Evolutionary conservation across 805 yeast genomes (phyloP).

Genomic region (Danielia reshetovae): DNA sequence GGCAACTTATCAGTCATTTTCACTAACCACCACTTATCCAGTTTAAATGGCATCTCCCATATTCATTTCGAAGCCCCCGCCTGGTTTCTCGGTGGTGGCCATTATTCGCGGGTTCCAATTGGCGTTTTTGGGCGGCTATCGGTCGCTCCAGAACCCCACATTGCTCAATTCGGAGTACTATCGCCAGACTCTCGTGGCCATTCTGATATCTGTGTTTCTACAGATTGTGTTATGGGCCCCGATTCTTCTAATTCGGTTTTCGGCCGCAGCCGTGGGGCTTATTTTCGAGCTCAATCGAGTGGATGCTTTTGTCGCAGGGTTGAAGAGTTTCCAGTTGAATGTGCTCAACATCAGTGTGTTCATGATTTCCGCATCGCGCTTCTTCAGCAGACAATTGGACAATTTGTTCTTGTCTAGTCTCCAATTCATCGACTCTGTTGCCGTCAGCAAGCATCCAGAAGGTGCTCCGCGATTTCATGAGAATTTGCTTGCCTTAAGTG

Average conservation of each 20-base stretch:
- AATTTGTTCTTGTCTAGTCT: conserved; percentile 36
- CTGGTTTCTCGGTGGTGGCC: conserved; percentile 47
- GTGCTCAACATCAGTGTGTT: conserved; percentile 41
- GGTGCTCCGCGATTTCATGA: conserved; percentile 9
- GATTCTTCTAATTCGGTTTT: conserved; percentile 14
- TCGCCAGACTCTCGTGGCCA: conserved; percentile 29
- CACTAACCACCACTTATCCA: no score
- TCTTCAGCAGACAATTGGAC: conserved; percentile 37
- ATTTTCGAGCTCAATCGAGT: conserved; percentile 4
- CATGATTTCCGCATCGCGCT: conserved; percentile 32
- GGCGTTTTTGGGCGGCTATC: conserved; percentile 45
- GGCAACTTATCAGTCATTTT: no score
- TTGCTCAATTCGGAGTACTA: conserved; percentile 29
- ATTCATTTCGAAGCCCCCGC: conserved; percentile 53
- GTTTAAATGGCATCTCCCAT: conserved; percentile 54
- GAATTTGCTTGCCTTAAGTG: conserved; percentile 12
- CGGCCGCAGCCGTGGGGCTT: conserved; percentile 7
- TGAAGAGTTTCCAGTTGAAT: conserved; percentile 29
- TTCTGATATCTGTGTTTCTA: conserved; percentile 33
- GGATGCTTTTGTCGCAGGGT: conserved; percentile 11
- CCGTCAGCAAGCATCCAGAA: conserved; percentile 34
- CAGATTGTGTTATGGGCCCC: conserved; percentile 28
- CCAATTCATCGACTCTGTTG: conserved; percentile 31
- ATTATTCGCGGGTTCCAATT: conserved; percentile 53
- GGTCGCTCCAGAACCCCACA: conserved; percentile 43